Evolutionary conservation across 1,284 basidiomycete genomes (phyloP).

Genomic region (Meira nashicola): DNA sequence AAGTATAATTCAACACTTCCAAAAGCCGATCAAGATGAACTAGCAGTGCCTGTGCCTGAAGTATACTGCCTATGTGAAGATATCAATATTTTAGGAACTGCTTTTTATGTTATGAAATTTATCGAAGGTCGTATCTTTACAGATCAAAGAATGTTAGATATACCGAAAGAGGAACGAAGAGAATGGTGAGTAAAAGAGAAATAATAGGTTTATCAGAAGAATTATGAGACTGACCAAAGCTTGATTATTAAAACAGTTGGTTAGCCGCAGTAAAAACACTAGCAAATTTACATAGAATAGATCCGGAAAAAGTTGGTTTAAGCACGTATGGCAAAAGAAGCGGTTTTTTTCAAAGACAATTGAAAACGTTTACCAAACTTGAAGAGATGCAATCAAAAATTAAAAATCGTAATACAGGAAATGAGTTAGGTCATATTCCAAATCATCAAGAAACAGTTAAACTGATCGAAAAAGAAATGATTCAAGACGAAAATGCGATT

Average conservation of each 20-base stretch:
- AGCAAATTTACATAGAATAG: conserved; percentile 68
- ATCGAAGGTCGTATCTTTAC: conserved; percentile 82
- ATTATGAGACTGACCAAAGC: not conserved
- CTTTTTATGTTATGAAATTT: conserved; percentile 95
- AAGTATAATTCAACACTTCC: conserved; percentile 17
- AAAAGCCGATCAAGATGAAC: conserved; percentile 37
- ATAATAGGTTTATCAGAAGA: conserved; percentile 55
- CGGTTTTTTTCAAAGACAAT: conserved; percentile 87
- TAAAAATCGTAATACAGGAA: conserved; percentile 63
- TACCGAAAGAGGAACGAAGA: conserved; percentile 59
- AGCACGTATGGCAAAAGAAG: conserved; percentile 70
- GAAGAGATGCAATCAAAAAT: conserved; percentile 67
- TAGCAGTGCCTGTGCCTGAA: conserved; percentile 73
- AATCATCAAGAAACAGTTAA: conserved; percentile 66
- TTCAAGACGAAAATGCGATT: conserved; percentile 63
- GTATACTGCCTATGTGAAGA: conserved; percentile 72
- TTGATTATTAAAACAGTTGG: conserved; percentile 17
- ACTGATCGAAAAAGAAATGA: conserved; percentile 73
- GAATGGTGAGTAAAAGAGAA: conserved; percentile 65
- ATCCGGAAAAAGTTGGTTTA: conserved; percentile 67
- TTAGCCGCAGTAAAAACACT: conserved; percentile 59
- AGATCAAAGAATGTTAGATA: conserved; percentile 64
- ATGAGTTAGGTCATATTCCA: conserved; percentile 61
- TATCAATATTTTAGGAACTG: conserved; percentile 69
- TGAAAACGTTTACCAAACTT: conserved; percentile 75